Base-by-base conservation (phyloP, 768 basidiomycete species). In the Termitomyces heimii region DNA sequence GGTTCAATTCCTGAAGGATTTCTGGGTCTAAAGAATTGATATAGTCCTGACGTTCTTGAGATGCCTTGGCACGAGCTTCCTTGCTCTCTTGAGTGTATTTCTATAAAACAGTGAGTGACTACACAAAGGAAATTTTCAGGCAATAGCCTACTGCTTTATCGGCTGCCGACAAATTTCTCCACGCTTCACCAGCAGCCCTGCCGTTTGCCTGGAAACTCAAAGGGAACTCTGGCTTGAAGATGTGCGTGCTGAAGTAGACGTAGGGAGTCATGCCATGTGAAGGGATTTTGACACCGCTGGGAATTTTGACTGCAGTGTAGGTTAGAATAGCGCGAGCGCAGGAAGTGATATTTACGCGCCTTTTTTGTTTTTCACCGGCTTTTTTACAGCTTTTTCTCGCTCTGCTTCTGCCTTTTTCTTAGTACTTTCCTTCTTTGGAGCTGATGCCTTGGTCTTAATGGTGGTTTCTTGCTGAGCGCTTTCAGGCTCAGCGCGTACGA, bases 91-190 rank as follows among this genome's bases (percentile, higher is more conserved):
- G 49, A 1, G 0, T 5, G 35, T 28, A 63, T 64, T 31, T 72
- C 68, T 43, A 60, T 53, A 34, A 63, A 74, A 29, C 5, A 16
- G 62, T 29, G n/a, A 34, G 24, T 22, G 20, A 48, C 29, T 45
- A 13, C 18, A 4, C 16, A 50, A 47, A 29, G 26, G 28, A 26
- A 9, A 2, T 16, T n/a, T 43, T 28, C 35, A 37, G 29, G n/a
- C 53, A 3, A 13, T 56, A 24, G 54, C 67, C 24, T 34, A 75
- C 77, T 62, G 75, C 63, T 52, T 70, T 77, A 56, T 78, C 71
- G 4, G 54, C 61, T 12, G 62, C 63, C 5, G 74, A 58, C n/a
- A 76, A 58, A 4, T 47, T 57, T 0, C 47, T 65, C 77, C 77
- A 78, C 4, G 57, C 52, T 35, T n/a, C 46, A 16, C 31, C 29